Conservation (phyloP, 1,284 basidiomycete species). For the Tetrapyrgos nigripes region DNA sequence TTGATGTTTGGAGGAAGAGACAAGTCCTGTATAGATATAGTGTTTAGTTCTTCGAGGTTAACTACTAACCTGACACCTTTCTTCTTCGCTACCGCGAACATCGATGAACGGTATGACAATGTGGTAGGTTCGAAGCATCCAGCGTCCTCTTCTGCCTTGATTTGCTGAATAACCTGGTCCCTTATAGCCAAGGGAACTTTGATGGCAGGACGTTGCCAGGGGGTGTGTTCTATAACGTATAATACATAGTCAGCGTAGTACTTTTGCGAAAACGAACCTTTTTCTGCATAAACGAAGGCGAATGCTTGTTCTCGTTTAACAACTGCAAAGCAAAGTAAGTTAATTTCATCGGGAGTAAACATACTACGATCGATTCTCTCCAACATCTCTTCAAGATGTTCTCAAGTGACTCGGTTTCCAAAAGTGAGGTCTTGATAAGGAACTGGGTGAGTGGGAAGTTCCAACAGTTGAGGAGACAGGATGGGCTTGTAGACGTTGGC, state of each 20-base stretch:
- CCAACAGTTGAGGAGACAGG: background rate
- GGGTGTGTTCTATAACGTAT: slow-evolving; percentile 37
- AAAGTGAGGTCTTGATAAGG: slow-evolving; percentile 34
- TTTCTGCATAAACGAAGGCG: slow-evolving; percentile 33
- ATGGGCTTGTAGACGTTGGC: slow-evolving; percentile 29
- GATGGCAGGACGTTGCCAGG: slow-evolving; percentile 36
- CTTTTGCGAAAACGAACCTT: slow-evolving; percentile 34
- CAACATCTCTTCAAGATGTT: slow-evolving; percentile 28
- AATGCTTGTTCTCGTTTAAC: slow-evolving; percentile 25
- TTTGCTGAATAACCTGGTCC: slow-evolving; percentile 24
- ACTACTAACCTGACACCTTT: slow-evolving; percentile 33
- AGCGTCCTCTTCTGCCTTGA: slow-evolving; percentile 26
- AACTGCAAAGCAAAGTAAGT: slow-evolving; percentile 30
- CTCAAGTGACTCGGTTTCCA: slow-evolving; percentile 36
- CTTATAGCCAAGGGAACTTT: slow-evolving; percentile 30
- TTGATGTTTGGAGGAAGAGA: slow-evolving; percentile 33
- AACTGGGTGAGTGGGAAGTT: background rate
- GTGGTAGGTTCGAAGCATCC: slow-evolving; percentile 37
- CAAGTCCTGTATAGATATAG: slow-evolving; percentile 33
- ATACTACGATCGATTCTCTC: slow-evolving; percentile 16
- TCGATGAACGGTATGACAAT: slow-evolving; percentile 33
- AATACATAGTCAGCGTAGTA: slow-evolving; percentile 43
- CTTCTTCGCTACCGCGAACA: slow-evolving; percentile 41
- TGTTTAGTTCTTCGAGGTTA: slow-evolving; percentile 39
- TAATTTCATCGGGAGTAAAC: slow-evolving; percentile 25